These are phyloP conservation scores for Pinus tabuliformis DNA, from an alignment of 75 land plant genomes.

Conservation along the genomic window DNA sequence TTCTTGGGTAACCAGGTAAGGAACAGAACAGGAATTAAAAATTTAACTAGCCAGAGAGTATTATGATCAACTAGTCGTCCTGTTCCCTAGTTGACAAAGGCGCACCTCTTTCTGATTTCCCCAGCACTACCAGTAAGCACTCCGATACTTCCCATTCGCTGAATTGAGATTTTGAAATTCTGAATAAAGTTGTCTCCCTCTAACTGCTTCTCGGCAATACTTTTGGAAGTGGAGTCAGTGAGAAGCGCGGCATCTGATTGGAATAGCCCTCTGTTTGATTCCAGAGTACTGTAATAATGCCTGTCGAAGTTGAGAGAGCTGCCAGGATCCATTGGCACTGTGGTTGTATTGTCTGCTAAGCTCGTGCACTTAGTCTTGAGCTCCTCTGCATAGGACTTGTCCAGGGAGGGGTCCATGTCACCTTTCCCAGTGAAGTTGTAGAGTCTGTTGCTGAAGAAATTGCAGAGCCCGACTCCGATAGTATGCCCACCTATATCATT, in stretches of 20 bases:
- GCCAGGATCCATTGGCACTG: slow-evolving; percentile 35
- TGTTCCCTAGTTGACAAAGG: background rate
- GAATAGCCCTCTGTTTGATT: slow-evolving; percentile 37
- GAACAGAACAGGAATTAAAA: too few species aligned
- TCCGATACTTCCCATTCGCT: slow-evolving; percentile 2
- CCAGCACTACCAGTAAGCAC: slow-evolving; percentile 17
- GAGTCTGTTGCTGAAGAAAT: too few species aligned
- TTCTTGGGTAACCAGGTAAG: too few species aligned
- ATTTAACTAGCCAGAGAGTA: too few species aligned
- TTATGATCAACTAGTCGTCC: too few species aligned
- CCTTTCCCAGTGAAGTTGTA: background rate
- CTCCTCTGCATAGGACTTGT: slow-evolving; percentile 12
- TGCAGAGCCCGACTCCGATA: slow-evolving; percentile 28
- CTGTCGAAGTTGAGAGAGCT: slow-evolving; percentile 41
- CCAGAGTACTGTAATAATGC: slow-evolving; percentile 34
- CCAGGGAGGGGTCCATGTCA: slow-evolving; percentile 41
- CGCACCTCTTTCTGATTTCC: slow-evolving; percentile 11
- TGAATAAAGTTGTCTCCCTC: slow-evolving; percentile 6
- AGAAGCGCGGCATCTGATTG: too few species aligned
- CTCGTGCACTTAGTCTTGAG: slow-evolving; percentile 22
- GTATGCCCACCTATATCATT: slow-evolving; percentile 43
- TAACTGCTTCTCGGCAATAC: too few species aligned
- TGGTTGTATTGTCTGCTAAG: slow-evolving; percentile 12
- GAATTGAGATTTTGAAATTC: slow-evolving; percentile 17
- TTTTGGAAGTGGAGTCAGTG: too few species aligned